Base-by-base conservation (phyloP, 164 flowering plant genomes). In the Piper betle region DNA sequence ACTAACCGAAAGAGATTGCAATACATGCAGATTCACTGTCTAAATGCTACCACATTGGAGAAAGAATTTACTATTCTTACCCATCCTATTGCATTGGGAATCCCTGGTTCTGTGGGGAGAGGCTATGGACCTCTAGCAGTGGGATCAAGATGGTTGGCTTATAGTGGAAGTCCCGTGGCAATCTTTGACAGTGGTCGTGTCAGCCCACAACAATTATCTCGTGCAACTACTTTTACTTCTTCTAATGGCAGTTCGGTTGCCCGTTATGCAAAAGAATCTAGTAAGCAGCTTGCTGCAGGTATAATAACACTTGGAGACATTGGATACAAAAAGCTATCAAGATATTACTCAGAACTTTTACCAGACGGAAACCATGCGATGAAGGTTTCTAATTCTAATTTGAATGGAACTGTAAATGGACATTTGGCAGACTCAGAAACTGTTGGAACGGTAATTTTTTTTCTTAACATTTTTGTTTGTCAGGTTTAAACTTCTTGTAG, bases 231-330 rank as follows among this genome's bases (percentile, higher is more conserved):
- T 62, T 78, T 76, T 60, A 63, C 84, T 55, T 61, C 69, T 59
- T 72, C 84, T 65, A 81, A 79, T 69, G 91, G 91, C 37, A 86
- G 81, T 71, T 48, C 79, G 59, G 87, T 86, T 64, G 96, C 88
- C 6, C 91, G 79, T 58, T 83, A 79, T 77, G 91, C 93, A 37
- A 83, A 74, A 68, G 88, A 86, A 70, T 88, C 96, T 11, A 84
- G 92, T 74, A 88, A 83, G 73, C 92, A 86, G 60, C 81, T 88
- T 67, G 96, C 96, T 71, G 81, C 84, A 62, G 88, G 96, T 63
- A 86, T 88, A 62, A 87, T 76, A 62, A 81, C 83, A 54, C 69
- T 88, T 1, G 96, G 96, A 52, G 93, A 86, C 64, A 79, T 71
- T 65, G 93, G 96, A 37, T 82, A 81, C 72, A 84, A 84, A 75